Evolutionary conservation across 345 rosid genomes (phyloP).

Genomic region (Eucalyptus globulus): DNA sequence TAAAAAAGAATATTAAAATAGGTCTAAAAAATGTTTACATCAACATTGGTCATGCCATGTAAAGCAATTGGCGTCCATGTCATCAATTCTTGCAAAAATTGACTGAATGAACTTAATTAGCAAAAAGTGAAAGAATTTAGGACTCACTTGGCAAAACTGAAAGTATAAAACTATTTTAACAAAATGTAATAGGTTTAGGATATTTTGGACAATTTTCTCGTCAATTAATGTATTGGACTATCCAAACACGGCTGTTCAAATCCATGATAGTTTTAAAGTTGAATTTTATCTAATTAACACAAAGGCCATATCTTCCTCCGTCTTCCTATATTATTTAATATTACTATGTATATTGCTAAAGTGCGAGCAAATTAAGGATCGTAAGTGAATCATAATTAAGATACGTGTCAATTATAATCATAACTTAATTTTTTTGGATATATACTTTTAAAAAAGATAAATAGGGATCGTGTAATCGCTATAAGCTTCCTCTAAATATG

Average conservation of each 20-base stretch:
- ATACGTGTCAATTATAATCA: neutral
- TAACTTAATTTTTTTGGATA: neutral
- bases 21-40: too few relatives aligned
- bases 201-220: neutral
- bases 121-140: neutral
- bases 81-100: neutral
- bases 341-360: neutral
- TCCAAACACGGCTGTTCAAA: neutral
- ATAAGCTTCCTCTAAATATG: neutral
- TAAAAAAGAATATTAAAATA: too few relatives aligned
- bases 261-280: neutral
- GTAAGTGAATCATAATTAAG: neutral
- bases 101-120: accelerated
- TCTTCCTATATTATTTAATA: neutral
- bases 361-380: neutral
- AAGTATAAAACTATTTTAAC: too few relatives aligned
- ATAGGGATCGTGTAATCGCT: neutral
- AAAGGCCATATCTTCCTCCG: neutral
- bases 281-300: neutral
- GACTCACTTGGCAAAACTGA: neutral
- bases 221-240: neutral
- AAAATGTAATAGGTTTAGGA: too few relatives aligned
- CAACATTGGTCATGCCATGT: accelerated
- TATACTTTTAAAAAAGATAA: neutral
- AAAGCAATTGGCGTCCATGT: accelerated